A percentile compares a stretch with the other conserved stretches of the same genome.
phyloP scores from a whole-genome alignment of 2,329 filamentous ascomycete genomes.

The Diplodia corticola region DNA sequence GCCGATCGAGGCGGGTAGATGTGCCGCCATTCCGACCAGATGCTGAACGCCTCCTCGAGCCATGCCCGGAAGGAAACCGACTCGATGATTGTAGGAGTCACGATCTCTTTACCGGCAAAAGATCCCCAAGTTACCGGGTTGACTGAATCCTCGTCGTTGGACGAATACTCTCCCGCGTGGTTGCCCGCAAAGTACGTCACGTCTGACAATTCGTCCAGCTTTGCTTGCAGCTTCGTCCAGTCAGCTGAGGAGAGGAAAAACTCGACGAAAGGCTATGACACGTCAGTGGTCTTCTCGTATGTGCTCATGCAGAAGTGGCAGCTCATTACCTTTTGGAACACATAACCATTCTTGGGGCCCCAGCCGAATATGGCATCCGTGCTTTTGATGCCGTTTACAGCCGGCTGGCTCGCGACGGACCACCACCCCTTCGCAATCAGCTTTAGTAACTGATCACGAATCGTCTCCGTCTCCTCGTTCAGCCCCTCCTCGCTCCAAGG shows the following conservation, averaged over 20 bases:
- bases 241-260: conserved; percentile 80
- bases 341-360: conserved; percentile 89
- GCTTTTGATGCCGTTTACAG: conserved; percentile 81
- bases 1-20: conserved; percentile 76
- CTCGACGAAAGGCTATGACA: conserved; percentile 74
- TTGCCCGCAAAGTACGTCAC: conserved; percentile 90
- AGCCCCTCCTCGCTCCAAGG: conserved; percentile 94
- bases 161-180: conserved; percentile 72
- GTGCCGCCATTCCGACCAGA: conserved; percentile 91
- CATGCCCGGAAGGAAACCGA: conserved; percentile 91
- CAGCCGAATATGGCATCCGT: conserved; percentile 82
- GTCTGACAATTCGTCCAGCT: conserved; percentile 61
- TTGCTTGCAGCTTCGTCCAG: conserved; percentile 66
- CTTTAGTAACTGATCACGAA: conserved; percentile 70
- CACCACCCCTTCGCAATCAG: conserved; percentile 89
- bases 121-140: conserved; percentile 98
- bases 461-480: conserved; percentile 78
- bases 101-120: conserved; percentile 92
- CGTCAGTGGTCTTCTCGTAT: neutral
- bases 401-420: conserved; percentile 94
- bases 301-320: too few relatives aligned
- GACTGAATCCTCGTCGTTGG: conserved; percentile 65
- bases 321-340: conserved; percentile 75
- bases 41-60: conserved; percentile 93
- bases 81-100: conserved; percentile 95